Base-by-base conservation (phyloP, 148 eudicot species). In the Dysphania ambrosioides region DNA sequence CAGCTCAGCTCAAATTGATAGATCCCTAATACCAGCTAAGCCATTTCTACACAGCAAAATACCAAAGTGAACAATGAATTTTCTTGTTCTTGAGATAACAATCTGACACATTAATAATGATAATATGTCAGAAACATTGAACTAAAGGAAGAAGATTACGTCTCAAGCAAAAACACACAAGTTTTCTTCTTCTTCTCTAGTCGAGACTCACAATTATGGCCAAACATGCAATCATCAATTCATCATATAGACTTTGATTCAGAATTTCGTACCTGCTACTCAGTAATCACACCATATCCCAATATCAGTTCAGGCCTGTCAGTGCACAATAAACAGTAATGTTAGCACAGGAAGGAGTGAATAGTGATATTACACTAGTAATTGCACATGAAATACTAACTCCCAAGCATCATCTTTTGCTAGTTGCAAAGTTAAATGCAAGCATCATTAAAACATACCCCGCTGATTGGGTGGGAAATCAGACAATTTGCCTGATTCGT, bases 251-350 rank as follows among this genome's bases (percentile, higher is more conserved):
- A 18, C 47, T 21, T 35, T 13, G 12, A 34, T 47, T 32, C 38
- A 30, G 7, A 31, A 13, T 7, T 19, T 5, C 31, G 35, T 72
- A 76, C 79, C 80, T 77, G 66, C 77, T 81, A 72, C 58, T 51
- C 40, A 41, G 70, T 60, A 49, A 72, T 30, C 70, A 72, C 73
- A 68, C n/a, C 77, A 51, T 36, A 72, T 68, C 56, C 55, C 64
- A 58, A 35, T n/a, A 71, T 67, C 79, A 72, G 55, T 59, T 81
- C 77, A 81, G 35, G 83, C 83, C 83, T 21, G 83, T 57, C 32
- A 74, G 80, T 81, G 83, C 80, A 81, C 2, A 72, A 44, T n/a
- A 51, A 44, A 23, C 41, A 76, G 18, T 55, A 53, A 61, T 44
- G 27, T 80, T 29, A 73, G 74, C 66, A 35, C 36, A 53, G 38